Evolutionary conservation across 1,284 basidiomycete species (phyloP).

Genomic region (Blastosporella zonata): DNA sequence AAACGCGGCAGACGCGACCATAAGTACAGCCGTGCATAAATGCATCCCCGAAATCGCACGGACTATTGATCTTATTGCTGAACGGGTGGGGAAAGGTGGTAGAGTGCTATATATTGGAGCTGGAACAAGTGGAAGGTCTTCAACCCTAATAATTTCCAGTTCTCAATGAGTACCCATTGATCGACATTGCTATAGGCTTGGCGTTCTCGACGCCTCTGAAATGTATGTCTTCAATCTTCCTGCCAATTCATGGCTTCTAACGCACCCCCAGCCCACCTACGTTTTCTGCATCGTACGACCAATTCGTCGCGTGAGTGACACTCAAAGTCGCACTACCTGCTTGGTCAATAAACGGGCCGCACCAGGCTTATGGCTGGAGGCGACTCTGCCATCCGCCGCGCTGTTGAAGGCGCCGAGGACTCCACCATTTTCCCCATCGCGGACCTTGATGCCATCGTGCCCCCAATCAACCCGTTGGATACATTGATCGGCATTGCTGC

Average conservation of each 20-base stretch:
- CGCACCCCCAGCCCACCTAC: conserved; percentile 18
- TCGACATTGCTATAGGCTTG: conserved; percentile 20
- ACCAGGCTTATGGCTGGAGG: conserved; percentile 29
- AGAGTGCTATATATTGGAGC: conserved; percentile 33
- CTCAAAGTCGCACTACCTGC: conserved; percentile 11
- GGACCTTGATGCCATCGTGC: conserved; percentile 18
- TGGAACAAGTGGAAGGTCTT: conserved; percentile 31
- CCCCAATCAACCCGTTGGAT: conserved; percentile 23
- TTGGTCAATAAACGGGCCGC: conserved; percentile 15
- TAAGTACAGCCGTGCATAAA: conserved; percentile 25
- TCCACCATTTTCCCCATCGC: conserved; percentile 22
- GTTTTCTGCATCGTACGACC: conserved; percentile 22
- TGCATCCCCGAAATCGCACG: conserved; percentile 27
- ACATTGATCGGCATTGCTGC: conserved; percentile 30
- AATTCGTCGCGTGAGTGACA: conserved; percentile 22
- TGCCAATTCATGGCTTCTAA: conserved; percentile 10
- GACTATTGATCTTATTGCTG: conserved; percentile 28
- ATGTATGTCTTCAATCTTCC: conserved; percentile 21
- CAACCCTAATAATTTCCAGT: background rate
- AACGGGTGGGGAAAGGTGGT: conserved; percentile 25
- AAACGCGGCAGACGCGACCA: conserved; percentile 25
- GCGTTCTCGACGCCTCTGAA: conserved; percentile 30
- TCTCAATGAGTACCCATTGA: background rate
- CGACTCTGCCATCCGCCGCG: conserved; percentile 26
- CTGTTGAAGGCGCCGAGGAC: conserved; percentile 30